A percentile compares a stretch with the other conserved stretches of the same genome.
Evolutionary conservation across 768 basidiomycete genomes (phyloP).

Genomic region (Boletus insuetus): DNA sequence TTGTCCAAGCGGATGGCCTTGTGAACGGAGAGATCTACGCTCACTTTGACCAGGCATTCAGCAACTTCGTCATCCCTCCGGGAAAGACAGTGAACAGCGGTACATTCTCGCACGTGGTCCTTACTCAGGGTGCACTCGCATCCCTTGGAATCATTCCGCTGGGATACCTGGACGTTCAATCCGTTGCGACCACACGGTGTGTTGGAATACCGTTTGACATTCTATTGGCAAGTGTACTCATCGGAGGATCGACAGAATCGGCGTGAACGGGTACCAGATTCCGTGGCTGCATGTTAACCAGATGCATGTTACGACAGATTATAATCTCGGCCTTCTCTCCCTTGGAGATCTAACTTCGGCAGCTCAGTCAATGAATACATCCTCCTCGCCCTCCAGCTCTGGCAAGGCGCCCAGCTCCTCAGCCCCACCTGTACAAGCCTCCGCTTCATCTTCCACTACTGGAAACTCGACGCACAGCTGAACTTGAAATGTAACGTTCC

Average conservation of each 20-base stretch:
- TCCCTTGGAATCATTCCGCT: conserved; percentile 59
- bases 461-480: conserved; percentile 8
- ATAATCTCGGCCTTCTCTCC: conserved; percentile 26
- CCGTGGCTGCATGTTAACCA: conserved; percentile 66
- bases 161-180: conserved; percentile 50
- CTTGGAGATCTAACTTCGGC: conserved; percentile 18
- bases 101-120: conserved; percentile 50
- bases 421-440: not conserved
- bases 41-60: conserved; percentile 54
- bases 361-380: conserved; percentile 11
- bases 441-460: not conserved
- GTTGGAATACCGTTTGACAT: conserved; percentile 8
- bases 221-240: not conserved
- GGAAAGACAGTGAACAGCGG: conserved; percentile 63
- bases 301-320: conserved; percentile 49
- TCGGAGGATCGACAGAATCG: conserved; percentile 33
- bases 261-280: conserved; percentile 54
- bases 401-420: not conserved
- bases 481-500: not conserved
- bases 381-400: not conserved
- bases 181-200: conserved; percentile 43
- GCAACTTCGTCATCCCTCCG: conserved; percentile 53
- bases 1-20: conserved; percentile 54
- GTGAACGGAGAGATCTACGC: conserved; percentile 56
- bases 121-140: conserved; percentile 55